Percentiles rank a stretch among this genome's conserved stretches.
These are phyloP conservation scores for Lipomyces orientalis DNA, from an alignment of 805 yeast genomes.

Conservation along the genomic window DNA sequence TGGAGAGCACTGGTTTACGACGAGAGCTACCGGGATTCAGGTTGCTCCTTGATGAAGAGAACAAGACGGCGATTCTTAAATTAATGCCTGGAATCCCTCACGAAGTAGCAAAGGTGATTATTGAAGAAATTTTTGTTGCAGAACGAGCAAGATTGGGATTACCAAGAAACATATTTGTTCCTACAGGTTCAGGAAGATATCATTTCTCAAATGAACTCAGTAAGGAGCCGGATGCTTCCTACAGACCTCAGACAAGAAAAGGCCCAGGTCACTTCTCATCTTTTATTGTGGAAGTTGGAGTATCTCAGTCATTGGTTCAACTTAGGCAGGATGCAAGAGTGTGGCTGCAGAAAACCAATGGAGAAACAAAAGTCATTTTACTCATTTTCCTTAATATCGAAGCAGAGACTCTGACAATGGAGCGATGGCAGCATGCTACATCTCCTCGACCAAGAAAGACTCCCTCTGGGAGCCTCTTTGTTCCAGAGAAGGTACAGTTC, in stretches of 20 bases:
- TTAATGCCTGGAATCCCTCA: neutral
- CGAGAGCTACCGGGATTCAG: neutral
- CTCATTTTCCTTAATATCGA: neutral
- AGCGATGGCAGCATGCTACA: neutral
- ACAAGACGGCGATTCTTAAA: conserved; percentile 1
- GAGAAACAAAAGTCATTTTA: neutral
- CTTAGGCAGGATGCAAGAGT: neutral
- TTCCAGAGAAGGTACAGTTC: neutral
- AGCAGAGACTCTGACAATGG: neutral
- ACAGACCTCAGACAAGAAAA: neutral
- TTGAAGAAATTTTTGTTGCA: neutral
- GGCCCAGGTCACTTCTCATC: neutral
- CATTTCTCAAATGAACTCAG: neutral
- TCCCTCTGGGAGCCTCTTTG: neutral
- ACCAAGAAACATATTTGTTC: neutral
- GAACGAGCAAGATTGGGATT: neutral
- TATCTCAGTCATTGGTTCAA: conserved; percentile 2
- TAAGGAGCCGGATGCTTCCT: neutral
- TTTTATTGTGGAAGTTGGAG: conserved; percentile 1
- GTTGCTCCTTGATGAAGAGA: neutral
- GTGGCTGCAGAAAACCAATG: neutral
- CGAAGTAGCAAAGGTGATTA: neutral
- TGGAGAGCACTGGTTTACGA: neutral
- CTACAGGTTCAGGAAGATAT: neutral
- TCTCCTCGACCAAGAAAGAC: neutral